Conservation (phyloP, 2,329 filamentous ascomycete genomes). For the Pseudogymnoascus sp. region DNA sequence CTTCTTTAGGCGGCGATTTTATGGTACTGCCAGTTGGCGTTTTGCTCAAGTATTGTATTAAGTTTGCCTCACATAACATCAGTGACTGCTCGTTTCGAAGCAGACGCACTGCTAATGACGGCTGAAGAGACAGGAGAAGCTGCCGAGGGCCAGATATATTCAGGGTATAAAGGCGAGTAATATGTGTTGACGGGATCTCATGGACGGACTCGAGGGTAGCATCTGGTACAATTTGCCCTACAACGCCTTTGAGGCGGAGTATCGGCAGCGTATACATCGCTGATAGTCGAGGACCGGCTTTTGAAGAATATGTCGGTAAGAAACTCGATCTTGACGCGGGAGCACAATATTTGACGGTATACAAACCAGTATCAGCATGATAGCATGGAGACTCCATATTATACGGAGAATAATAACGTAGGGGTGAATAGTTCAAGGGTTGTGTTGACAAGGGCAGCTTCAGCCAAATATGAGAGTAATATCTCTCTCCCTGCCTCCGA, state of each 20-base stretch:
- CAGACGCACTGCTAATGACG: slow-evolving; percentile 16
- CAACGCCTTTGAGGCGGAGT: slow-evolving; percentile 26
- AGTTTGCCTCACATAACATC: slow-evolving; percentile 25
- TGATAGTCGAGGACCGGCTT: slow-evolving; percentile 21
- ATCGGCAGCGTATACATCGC: slow-evolving; percentile 27
- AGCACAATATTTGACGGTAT: background rate
- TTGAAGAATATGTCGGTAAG: slow-evolving; percentile 16
- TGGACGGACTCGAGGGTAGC: slow-evolving; percentile 23
- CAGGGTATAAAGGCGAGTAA: slow-evolving; percentile 27
- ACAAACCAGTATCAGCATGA: background rate
- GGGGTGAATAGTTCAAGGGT: background rate
- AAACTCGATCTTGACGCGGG: background rate
- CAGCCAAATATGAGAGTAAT: slow-evolving; percentile 8
- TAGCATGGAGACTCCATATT: slow-evolving; percentile 4
- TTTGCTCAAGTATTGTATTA: slow-evolving; percentile 12
- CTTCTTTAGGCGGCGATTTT: background rate
- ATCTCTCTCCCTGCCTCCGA: background rate
- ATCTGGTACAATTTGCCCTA: slow-evolving; percentile 22
- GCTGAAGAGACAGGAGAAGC: slow-evolving; percentile 16
- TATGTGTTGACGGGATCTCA: slow-evolving; percentile 26
- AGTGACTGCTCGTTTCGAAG: slow-evolving; percentile 26
- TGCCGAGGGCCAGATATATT: slow-evolving; percentile 26
- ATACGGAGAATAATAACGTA: background rate
- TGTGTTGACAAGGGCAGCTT: slow-evolving; percentile 2
- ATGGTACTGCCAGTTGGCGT: background rate